These are phyloP conservation scores for Ustilago lituana DNA, from an alignment of 1,284 basidiomycete genomes.

Conservation along the genomic window DNA sequence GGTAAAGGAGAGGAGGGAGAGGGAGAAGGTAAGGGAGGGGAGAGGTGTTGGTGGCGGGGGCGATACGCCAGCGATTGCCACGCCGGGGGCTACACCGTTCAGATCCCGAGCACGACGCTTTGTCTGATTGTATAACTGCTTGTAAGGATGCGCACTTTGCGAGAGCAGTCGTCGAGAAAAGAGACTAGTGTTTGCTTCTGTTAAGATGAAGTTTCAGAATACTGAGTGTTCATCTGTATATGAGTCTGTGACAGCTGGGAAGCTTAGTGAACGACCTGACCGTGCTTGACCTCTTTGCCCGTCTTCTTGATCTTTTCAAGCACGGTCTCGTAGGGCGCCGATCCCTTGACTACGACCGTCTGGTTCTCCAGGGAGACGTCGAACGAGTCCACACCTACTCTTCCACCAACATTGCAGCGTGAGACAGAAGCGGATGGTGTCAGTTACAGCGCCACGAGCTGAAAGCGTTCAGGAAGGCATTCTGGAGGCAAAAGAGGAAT, in stretches of 20 bases:
- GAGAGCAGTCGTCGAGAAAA: too few relatives aligned
- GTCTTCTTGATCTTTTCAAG: conserved; percentile 84
- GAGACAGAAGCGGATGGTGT: too few relatives aligned
- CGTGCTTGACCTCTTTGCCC: conserved; percentile 76
- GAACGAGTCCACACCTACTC: conserved; percentile 51
- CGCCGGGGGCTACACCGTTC: conserved; percentile 38
- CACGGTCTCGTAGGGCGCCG: conserved; percentile 75
- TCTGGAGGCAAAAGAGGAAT: too few relatives aligned
- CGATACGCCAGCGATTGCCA: conserved; percentile 33
- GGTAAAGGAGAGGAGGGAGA: conserved; percentile 14
- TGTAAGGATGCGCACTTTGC: too few relatives aligned
- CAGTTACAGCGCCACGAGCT: too few relatives aligned
- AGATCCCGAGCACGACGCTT: conserved; percentile 15
- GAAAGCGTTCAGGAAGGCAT: too few relatives aligned
- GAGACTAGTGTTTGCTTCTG: too few relatives aligned
- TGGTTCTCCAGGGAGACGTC: conserved; percentile 77
- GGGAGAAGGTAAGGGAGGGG: conserved; percentile 12
- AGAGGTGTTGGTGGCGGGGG: conserved; percentile 11
- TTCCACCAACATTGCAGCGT: too few relatives aligned
- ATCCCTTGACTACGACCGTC: conserved; percentile 76
- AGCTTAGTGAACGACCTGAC: conserved; percentile 38
- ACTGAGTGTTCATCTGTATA: too few relatives aligned
- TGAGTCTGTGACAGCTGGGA: not conserved
- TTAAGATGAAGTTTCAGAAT: too few relatives aligned
- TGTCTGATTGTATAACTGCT: not conserved